phyloP scores from a whole-genome alignment of 768 basidiomycete genomes.

The Russula earlei region DNA sequence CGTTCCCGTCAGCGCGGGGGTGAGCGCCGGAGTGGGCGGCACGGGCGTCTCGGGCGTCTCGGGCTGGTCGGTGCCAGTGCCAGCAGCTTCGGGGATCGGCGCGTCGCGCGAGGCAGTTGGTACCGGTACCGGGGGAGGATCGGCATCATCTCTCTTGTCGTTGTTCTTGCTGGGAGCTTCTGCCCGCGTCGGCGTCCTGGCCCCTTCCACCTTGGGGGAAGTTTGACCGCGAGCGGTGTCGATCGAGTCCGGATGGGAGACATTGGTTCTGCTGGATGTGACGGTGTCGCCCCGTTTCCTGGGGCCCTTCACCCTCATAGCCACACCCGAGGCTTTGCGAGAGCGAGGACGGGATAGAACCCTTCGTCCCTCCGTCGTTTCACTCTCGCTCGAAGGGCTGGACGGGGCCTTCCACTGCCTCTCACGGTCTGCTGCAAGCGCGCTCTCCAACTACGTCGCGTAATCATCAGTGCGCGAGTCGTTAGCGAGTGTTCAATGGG shows the following conservation, averaged over 20 bases:
- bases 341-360: constrained; percentile 24
- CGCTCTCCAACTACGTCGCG: constrained; percentile 55
- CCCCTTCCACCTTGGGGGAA: background rate
- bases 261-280: constrained; percentile 36
- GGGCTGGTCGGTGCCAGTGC: background rate
- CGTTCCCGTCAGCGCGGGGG: constrained; percentile 19
- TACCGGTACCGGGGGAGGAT: background rate
- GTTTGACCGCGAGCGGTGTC: constrained; percentile 28
- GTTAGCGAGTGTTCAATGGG: background rate
- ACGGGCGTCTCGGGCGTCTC: background rate
- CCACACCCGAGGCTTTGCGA: constrained; percentile 28
- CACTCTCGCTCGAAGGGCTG: constrained; percentile 48
- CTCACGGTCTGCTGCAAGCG: constrained; percentile 50
- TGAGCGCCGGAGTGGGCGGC: constrained; percentile 20
- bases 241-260: constrained; percentile 28
- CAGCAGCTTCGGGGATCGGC: too few relatives aligned
- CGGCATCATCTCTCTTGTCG: background rate
- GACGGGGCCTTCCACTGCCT: constrained; percentile 33
- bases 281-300: constrained; percentile 44
- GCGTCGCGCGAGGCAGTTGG: too few relatives aligned
- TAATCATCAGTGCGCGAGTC: background rate
- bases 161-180: background rate
- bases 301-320: constrained; percentile 9
- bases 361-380: constrained; percentile 29
- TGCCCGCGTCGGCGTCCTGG: constrained; percentile 5